A percentile compares a stretch with the other conserved stretches of the same genome.
Evolutionary conservation across 768 basidiomycete genomes (phyloP).

Genomic region (Neoboletus brunneissimus): DNA sequence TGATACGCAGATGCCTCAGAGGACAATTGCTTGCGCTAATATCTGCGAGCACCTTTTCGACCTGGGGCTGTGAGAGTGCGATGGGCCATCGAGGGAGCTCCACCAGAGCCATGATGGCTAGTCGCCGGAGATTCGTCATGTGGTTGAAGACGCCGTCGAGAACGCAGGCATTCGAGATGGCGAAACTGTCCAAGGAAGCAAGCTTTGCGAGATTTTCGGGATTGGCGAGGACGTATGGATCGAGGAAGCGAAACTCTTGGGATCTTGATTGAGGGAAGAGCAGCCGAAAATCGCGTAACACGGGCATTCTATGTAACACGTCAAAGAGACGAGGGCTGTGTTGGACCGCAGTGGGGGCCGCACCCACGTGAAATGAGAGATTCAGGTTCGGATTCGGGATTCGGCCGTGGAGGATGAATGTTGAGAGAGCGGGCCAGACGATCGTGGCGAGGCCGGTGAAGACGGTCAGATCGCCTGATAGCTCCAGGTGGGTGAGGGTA

Average conservation of each 20-base stretch:
- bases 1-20: slow-evolving; percentile 34
- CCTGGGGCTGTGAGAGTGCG: slow-evolving; percentile 33
- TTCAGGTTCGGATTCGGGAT: slow-evolving; percentile 17
- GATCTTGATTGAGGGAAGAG: slow-evolving; percentile 31
- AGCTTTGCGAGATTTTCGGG: slow-evolving; percentile 27
- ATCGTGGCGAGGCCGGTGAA: slow-evolving; percentile 28
- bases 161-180: slow-evolving; percentile 35
- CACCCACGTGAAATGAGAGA: slow-evolving; percentile 16
- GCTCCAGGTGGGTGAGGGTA: slow-evolving; percentile 29
- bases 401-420: slow-evolving; percentile 33
- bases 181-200: slow-evolving; percentile 34
- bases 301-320: slow-evolving; percentile 31
- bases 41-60: slow-evolving; percentile 30
- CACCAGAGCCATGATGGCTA: slow-evolving; percentile 33
- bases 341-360: background rate
- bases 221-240: slow-evolving; percentile 17
- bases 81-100: slow-evolving; percentile 38
- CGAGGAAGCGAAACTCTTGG: slow-evolving; percentile 29
- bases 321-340: slow-evolving; percentile 24
- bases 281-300: slow-evolving; percentile 29
- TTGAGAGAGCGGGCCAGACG: slow-evolving; percentile 31
- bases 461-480: slow-evolving; percentile 30
- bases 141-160: slow-evolving; percentile 31
- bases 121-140: slow-evolving; percentile 27
- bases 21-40: slow-evolving; percentile 32